These are phyloP conservation scores for Jamesozyma lodderae DNA, from an alignment of 805 yeast species.

Conservation along the genomic window DNA sequence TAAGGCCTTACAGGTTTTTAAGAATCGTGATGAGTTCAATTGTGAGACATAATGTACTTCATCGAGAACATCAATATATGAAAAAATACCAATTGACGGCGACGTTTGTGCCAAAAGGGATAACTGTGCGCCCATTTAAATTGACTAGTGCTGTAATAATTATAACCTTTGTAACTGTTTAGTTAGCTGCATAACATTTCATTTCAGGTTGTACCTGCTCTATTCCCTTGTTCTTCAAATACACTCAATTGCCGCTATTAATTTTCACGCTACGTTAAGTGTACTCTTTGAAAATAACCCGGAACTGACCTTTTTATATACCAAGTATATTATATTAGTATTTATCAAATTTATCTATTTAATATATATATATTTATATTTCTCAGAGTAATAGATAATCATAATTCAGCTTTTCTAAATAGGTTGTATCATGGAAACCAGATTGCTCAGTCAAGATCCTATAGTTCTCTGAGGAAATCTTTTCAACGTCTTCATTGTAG, in stretches of 20 bases:
- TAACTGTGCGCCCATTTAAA: constrained; percentile 75
- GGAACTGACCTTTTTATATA: no score
- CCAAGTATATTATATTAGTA: no score
- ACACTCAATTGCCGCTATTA: no score
- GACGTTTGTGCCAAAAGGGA: constrained; percentile 85
- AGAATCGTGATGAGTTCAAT: constrained; percentile 71
- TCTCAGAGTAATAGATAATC: constrained; percentile 1
- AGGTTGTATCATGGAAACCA: constrained; percentile 26
- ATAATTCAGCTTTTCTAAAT: constrained; percentile 13
- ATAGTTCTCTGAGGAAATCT: constrained; percentile 34
- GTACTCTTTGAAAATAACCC: no score
- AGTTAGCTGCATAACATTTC: no score
- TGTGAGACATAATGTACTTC: constrained; percentile 68
- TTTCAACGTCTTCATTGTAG: constrained; percentile 42
- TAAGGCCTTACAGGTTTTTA: constrained; percentile 75
- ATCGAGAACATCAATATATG: constrained; percentile 74
- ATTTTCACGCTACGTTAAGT: no score
- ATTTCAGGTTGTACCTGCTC: no score
- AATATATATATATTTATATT: no score
- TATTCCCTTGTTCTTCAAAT: no score
- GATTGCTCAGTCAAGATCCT: constrained; percentile 15
- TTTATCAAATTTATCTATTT: no score
- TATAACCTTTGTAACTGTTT: no score
- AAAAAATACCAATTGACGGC: constrained; percentile 83
- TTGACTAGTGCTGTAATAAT: no score